Conservation (phyloP, 805 yeast genomes). For the Nakazawaea ishiwadae region DNA sequence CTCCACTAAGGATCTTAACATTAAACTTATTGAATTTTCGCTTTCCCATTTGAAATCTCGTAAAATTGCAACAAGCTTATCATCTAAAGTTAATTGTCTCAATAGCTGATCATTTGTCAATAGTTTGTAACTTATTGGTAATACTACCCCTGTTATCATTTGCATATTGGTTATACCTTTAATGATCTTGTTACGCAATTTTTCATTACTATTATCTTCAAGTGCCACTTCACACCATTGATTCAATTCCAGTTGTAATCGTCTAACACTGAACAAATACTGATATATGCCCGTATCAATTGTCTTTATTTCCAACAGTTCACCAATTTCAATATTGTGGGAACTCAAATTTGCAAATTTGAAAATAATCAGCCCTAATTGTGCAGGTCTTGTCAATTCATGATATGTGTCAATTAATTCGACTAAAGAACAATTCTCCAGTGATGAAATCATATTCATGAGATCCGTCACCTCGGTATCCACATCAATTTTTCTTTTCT, state of each 20-base stretch:
- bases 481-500: background rate
- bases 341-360: constrained; percentile 5
- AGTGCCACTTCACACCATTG: constrained; percentile 12
- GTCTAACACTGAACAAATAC: background rate
- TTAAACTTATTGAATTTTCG: background rate
- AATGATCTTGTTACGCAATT: background rate
- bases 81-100: background rate
- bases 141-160: background rate
- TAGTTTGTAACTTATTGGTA: background rate
- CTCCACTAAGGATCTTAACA: background rate
- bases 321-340: background rate
- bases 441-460: constrained; percentile 1
- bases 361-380: constrained; percentile 9
- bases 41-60: background rate
- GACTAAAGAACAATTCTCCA: background rate
- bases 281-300: constrained; percentile 6
- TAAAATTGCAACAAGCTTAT: background rate
- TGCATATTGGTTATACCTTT: constrained; percentile 8
- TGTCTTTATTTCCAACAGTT: background rate
- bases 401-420: constrained; percentile 4
- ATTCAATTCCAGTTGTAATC: background rate
- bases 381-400: constrained; percentile 1
- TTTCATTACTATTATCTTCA: background rate
- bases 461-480: too few relatives aligned
- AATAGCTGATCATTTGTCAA: background rate